Evolutionary conservation across 2,329 filamentous ascomycete species (phyloP).

Genomic region (Botrytis porri): DNA sequence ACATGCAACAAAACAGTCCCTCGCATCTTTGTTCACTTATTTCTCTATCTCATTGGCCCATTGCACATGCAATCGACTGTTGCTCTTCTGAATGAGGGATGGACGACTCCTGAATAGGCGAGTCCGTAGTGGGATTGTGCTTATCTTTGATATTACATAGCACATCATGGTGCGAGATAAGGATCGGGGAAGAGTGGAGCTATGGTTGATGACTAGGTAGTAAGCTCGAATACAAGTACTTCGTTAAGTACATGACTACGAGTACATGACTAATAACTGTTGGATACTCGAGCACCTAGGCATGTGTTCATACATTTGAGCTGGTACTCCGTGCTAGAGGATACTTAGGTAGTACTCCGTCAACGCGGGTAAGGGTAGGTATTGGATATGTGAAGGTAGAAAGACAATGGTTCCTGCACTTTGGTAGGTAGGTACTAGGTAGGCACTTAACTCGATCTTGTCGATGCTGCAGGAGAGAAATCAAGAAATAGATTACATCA

Average conservation of each 20-base stretch:
- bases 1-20: conserved; percentile 6
- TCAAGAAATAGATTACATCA: background rate
- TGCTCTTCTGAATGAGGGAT: background rate
- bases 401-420: background rate
- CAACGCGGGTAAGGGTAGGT: background rate
- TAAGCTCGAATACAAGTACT: background rate
- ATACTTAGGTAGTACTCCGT: too few relatives aligned
- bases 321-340: background rate
- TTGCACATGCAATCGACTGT: background rate
- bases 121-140: background rate
- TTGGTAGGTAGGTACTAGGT: background rate
- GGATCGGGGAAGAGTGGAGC: background rate
- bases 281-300: background rate
- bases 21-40: background rate
- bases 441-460: background rate
- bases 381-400: background rate
- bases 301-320: background rate
- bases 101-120: conserved; percentile 12
- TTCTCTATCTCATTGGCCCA: background rate
- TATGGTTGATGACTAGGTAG: background rate
- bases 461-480: background rate
- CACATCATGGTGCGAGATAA: background rate
- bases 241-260: too few relatives aligned
- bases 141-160: background rate
- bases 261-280: background rate